A percentile compares a stretch with the other conserved stretches of the same genome.
These are phyloP conservation scores for Leccinum angustisporum DNA, from an alignment of 1,284 basidiomycete genomes.

Conservation along the genomic window DNA sequence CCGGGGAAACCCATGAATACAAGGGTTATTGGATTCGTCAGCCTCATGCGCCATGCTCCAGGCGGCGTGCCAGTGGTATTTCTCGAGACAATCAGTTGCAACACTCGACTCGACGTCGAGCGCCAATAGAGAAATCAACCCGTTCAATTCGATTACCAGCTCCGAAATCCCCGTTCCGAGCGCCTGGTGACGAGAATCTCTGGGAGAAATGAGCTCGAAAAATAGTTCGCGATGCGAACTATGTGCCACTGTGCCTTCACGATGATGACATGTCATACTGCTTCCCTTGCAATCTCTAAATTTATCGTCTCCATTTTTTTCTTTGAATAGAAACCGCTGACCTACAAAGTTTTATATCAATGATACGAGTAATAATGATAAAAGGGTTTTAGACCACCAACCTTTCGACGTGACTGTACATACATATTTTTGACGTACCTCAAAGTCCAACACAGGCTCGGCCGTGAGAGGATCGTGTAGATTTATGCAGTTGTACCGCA, in stretches of 20 bases:
- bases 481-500: no score
- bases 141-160: background rate
- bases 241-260: no score
- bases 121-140: background rate
- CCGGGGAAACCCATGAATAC: background rate
- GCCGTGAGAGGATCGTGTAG: background rate
- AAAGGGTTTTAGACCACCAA: background rate
- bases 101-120: background rate
- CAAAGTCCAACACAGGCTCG: background rate
- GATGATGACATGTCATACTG: background rate
- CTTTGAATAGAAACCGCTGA: background rate
- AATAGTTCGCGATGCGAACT: background rate
- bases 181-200: background rate
- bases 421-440: background rate
- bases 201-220: constrained; percentile 1
- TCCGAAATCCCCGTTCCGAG: constrained; percentile 1
- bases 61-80: background rate
- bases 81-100: background rate
- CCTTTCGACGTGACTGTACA: background rate
- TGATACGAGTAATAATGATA: no score
- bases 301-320: constrained; percentile 6
- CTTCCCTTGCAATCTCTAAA: constrained; percentile 7
- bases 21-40: background rate
- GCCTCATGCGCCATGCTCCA: background rate
- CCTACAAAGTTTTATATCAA: no score